A percentile compares a stretch with the other conserved stretches of the same genome.
phyloP scores from a whole-genome alignment of 202 grass and related monocot genomes.

The Brachypodium distachyon region DNA sequence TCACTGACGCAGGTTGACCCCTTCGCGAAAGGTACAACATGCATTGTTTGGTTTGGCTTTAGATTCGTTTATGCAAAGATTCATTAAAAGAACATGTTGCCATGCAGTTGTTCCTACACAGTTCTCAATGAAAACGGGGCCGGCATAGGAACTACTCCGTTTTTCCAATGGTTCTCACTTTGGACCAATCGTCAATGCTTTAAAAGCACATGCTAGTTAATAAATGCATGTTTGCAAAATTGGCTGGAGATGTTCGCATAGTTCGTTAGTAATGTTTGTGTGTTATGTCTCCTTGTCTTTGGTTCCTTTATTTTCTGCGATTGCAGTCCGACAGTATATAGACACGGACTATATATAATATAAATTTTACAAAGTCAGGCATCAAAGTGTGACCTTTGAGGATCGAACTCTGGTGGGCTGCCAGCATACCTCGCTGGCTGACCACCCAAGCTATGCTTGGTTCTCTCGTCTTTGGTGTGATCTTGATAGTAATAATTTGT shows the following conservation, averaged over 20 bases:
- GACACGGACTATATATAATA: no score
- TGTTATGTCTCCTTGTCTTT: slow-evolving; percentile 2
- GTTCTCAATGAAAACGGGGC: neutral
- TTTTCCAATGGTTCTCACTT: neutral
- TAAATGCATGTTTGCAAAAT: neutral
- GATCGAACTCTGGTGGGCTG: no score
- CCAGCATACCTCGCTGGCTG: no score
- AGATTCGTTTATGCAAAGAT: neutral
- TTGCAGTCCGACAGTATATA: no score
- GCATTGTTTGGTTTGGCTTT: neutral
- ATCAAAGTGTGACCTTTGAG: no score
- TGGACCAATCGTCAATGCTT: neutral
- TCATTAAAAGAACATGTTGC: neutral
- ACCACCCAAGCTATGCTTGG: no score
- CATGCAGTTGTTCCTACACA: neutral
- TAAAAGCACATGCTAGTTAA: neutral
- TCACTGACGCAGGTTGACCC: neutral
- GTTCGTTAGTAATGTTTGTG: neutral
- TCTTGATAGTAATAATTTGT: slow-evolving; percentile 7
- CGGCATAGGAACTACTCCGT: neutral
- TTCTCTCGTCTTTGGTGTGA: no score
- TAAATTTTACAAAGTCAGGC: no score
- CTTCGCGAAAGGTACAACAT: neutral
- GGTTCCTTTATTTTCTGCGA: no score
- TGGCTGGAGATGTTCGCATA: neutral